Base-by-base conservation (phyloP, 2,329 filamentous ascomycete species). In the Phialocephala subalpina region DNA sequence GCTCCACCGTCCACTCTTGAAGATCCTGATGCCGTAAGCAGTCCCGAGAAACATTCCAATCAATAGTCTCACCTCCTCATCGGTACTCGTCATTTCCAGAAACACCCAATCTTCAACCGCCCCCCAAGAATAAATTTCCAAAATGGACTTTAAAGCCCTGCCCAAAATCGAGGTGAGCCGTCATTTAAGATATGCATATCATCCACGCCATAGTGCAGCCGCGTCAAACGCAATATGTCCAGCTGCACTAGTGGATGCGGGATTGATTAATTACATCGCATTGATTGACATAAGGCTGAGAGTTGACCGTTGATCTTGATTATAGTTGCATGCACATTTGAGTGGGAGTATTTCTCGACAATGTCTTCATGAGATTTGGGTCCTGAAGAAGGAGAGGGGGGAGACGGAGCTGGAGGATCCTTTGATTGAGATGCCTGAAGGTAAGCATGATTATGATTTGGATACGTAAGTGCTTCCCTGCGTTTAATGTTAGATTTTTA, bases 241-340 rank as follows among this genome's bases (percentile, higher is more conserved):
- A 9, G 55, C 55, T 52, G 36, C 38, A 25, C 52, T 25, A 27
- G n/a, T 56, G 25, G 38, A 27, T 65, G 53, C 18, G 36, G 25
- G 47, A 42, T 20, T 47, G 35, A 22, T n/a, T n/a, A n/a, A n/a
- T n/a, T n/a, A n/a, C n/a, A n/a, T n/a, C 29, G 29, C 29, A 33
- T n/a, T 36, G 35, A 33, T 62, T 59, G 64, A 60, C 49, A 69
- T 67, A 60, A 68, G 66, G 71, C 69, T 69, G 58, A 68, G 64
- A 47, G 67, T 58, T 53, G 49, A 33, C 29, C 29, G 29, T 33
- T 33, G 33, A 40, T 12, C 56, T 33, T 33, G 33, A 40, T 12
- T 55, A 57, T 70, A 94, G 90, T 85, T 95, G 61, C 92, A 96
- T 73, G 92, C 92, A 68, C 92, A 96, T 78, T 83, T 96, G 53